Evolutionary conservation across 2,329 filamentous ascomycete species (phyloP).

Genomic region (Aspergillus fructus): DNA sequence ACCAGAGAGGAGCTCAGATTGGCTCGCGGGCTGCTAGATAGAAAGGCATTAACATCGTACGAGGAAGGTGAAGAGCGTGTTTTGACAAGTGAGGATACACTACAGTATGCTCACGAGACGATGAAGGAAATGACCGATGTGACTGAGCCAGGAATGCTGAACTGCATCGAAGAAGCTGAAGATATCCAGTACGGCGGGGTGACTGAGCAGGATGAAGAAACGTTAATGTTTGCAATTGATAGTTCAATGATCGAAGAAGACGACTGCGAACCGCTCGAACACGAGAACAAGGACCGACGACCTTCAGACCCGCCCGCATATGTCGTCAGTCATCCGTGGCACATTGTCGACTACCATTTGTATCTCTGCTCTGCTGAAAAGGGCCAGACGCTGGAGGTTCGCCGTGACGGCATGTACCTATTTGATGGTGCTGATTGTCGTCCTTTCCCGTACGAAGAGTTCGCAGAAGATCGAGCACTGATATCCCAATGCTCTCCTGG

Average conservation of each 20-base stretch:
- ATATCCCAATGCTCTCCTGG: conserved; percentile 14
- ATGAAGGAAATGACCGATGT: neutral
- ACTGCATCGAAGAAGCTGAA: neutral
- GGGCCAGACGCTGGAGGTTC: conserved; percentile 14
- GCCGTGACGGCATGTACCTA: conserved; percentile 25
- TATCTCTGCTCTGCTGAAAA: conserved; percentile 29
- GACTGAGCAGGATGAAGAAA: neutral
- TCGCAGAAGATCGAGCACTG: conserved; percentile 13
- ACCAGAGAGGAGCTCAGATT: conserved; percentile 13
- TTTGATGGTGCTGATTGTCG: conserved; percentile 26
- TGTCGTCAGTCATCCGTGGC: conserved; percentile 28
- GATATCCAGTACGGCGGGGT: neutral
- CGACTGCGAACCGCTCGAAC: neutral
- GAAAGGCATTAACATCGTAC: neutral
- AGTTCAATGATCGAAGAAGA: conserved; percentile 6
- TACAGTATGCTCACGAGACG: conserved; percentile 4
- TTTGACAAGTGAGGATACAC: neutral
- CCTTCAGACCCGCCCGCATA: conserved; percentile 9
- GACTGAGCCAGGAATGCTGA: neutral
- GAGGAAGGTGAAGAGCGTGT: neutral
- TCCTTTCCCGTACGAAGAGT: conserved; percentile 23
- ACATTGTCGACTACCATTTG: conserved; percentile 33
- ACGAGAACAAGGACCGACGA: neutral
- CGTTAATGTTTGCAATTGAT: neutral
- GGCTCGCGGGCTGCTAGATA: conserved; percentile 6